Evolutionary conservation across 2,329 filamentous ascomycete genomes (phyloP), one percentile per base, ranked within the genome.

Genomic region (Alternaria triticina): DNA sequence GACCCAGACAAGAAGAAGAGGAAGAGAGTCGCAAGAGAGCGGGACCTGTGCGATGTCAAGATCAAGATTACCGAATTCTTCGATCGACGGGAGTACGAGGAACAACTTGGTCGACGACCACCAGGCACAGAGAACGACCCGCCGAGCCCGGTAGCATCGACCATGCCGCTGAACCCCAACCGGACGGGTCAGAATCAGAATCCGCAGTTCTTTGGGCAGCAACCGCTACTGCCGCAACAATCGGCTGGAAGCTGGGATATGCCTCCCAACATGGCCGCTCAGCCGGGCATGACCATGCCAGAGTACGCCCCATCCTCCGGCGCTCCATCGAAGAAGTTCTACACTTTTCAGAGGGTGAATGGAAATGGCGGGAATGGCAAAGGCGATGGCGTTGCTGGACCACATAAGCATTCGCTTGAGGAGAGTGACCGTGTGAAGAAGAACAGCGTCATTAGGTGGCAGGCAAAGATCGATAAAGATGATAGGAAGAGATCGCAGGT

Each of bases 21-120:
- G 40, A 94, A 93, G 80, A 88, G 92, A 25, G 88, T 86, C 36
- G 90, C 90, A n/a, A 85, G 92, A 45, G 89, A 92, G 77, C 85
- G 90, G 12, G 90, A 94, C 80, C 84, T 94, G n/a, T 95, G 92
- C 77, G 91, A 94, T 77, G 91, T 94, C 67, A 94, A 94, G 81
- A 93, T 94, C 77, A 94, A 94, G 78, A 92, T 94, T 63, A 93
- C 91, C 3, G 91, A 94, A 78, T 92, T 92, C 80, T 90, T 91
- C 57, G 87, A 90, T 10, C 87, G 86, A 40, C 81, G 76, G 20
- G 76, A 79, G 49, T 73, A 79, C 36, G 69, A 72, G 40, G 78
- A 80, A 56, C 76, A 79, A 54, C 70, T 74, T 30, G 74, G 76
- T 15, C 67, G 71, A 15, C 69, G 72, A 20, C 73, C 74, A 10